Evolutionary conservation across 2,329 filamentous ascomycete genomes (phyloP).

Genomic region (Penicillium janthinellum): DNA sequence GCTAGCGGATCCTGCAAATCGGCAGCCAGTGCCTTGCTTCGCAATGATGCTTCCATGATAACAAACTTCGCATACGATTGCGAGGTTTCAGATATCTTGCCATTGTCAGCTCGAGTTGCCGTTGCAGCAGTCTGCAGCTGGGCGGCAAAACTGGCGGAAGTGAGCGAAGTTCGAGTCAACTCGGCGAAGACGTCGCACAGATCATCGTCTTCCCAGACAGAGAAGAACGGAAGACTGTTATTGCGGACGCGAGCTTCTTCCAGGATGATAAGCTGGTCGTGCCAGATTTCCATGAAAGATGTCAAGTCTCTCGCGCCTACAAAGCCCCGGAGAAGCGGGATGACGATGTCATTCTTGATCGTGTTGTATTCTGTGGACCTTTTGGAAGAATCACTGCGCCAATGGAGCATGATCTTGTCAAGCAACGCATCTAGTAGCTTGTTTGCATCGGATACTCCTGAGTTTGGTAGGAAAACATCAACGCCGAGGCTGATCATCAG

Average conservation of each 20-base stretch:
- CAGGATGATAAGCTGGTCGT: conserved; percentile 39
- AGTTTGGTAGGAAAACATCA: conserved; percentile 49
- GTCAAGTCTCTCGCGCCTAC: conserved; percentile 43
- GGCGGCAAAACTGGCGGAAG: conserved; percentile 29
- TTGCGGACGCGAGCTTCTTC: conserved; percentile 36
- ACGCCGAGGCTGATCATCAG: conserved; percentile 45
- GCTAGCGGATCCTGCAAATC: conserved; percentile 28
- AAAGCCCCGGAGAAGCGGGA: conserved; percentile 46
- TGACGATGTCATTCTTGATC: conserved; percentile 42
- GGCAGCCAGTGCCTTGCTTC: conserved; percentile 26
- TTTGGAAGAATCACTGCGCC: conserved; percentile 24
- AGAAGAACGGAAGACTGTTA: conserved; percentile 28
- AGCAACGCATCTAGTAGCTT: conserved; percentile 41
- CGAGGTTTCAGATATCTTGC: conserved; percentile 29
- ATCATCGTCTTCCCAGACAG: conserved; percentile 51
- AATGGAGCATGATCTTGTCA: conserved; percentile 38
- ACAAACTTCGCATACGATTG: conserved; percentile 40
- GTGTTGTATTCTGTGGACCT: conserved; percentile 30
- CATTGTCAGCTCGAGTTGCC: conserved; percentile 32
- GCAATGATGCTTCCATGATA: conserved; percentile 39
- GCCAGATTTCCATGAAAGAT: conserved; percentile 45
- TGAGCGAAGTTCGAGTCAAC: conserved; percentile 36
- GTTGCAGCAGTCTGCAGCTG: conserved; percentile 36
- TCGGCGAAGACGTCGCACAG: conserved; percentile 41
- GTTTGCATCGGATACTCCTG: conserved; percentile 41